phyloP scores from a whole-genome alignment of 441 rosid species.

The Euphorbia corollata region DNA sequence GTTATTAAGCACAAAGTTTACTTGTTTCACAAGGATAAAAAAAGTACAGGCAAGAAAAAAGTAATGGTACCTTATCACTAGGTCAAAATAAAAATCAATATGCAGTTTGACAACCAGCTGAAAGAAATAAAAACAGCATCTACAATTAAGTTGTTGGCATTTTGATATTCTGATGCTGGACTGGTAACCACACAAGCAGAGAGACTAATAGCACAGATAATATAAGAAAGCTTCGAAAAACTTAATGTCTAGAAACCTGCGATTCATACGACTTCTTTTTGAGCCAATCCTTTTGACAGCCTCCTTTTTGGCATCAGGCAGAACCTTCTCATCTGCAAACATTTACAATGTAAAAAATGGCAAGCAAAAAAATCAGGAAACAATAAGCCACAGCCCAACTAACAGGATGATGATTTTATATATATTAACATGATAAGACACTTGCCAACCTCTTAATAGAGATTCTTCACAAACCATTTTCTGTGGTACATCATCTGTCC shows the following conservation, averaged over 20 bases:
- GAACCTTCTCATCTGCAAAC: slow-evolving; percentile 39
- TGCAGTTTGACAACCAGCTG: neutral
- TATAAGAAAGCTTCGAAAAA: neutral
- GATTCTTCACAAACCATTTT: slow-evolving; percentile 29
- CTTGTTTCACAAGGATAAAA: neutral
- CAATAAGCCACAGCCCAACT: slow-evolving; percentile 11
- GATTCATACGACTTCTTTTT: slow-evolving; percentile 54
- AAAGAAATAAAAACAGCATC: neutral
- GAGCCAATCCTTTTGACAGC: slow-evolving; percentile 36
- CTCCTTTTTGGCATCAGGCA: slow-evolving; percentile 31
- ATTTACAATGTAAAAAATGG: neutral
- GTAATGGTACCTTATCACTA: neutral
- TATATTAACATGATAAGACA: slow-evolving; percentile 8
- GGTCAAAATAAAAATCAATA: neutral
- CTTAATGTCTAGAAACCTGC: slow-evolving; percentile 43
- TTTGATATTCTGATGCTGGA: neutral
- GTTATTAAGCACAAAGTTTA: neutral
- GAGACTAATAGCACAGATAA: neutral
- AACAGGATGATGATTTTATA: slow-evolving; percentile 3
- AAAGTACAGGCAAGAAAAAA: neutral
- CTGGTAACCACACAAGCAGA: slow-evolving; percentile 1
- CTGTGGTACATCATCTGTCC: slow-evolving; percentile 22
- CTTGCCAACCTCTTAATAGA: slow-evolving; percentile 29
- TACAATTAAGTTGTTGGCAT: neutral
- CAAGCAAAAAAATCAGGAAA: neutral